phyloP scores from a whole-genome alignment of 2,329 filamentous ascomycete genomes.

The Xylariaceae sp. region DNA sequence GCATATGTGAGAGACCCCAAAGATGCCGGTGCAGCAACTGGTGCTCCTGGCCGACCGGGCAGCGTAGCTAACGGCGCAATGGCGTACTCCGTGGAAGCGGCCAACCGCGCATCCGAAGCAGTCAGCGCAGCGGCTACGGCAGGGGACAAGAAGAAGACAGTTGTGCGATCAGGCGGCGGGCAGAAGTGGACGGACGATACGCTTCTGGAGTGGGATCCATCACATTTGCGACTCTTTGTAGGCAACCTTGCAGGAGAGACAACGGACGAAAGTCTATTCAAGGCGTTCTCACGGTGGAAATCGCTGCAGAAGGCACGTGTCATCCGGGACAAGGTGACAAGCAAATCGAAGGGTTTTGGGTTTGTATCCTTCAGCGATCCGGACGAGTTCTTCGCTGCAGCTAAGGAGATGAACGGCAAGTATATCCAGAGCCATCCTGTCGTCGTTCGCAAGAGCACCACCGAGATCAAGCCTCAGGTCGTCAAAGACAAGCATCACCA shows the following conservation, averaged over 20 bases:
- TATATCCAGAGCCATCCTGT: conserved; percentile 98
- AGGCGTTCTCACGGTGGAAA: conserved; percentile 87
- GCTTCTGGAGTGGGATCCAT: conserved; percentile 93
- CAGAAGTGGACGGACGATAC: conserved; percentile 90
- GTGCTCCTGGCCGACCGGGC: conserved; percentile 33
- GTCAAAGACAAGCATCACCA: conserved; percentile 58
- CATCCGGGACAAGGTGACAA: conserved; percentile 92
- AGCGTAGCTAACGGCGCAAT: conserved; percentile 37
- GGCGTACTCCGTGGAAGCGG: conserved; percentile 46
- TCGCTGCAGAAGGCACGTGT: conserved; percentile 93
- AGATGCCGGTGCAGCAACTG: conserved; percentile 55
- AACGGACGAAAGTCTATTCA: conserved; percentile 92
- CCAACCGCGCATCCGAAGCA: conserved; percentile 41
- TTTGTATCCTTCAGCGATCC: conserved; percentile 96
- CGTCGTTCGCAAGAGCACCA: conserved; percentile 83
- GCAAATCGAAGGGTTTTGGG: conserved; percentile 94
- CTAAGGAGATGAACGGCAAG: conserved; percentile 98
- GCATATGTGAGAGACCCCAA: conserved; percentile 68
- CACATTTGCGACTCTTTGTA: conserved; percentile 92
- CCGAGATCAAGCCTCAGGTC: conserved; percentile 83
- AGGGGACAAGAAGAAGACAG: conserved; percentile 77
- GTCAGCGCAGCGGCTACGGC: conserved; percentile 53
- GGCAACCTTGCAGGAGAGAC: conserved; percentile 97
- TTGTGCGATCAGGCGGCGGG: conserved; percentile 85
- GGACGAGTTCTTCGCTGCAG: conserved; percentile 95